Base-by-base conservation (phyloP, 2,329 filamentous ascomycete genomes). In the Diplodia corticola region DNA sequence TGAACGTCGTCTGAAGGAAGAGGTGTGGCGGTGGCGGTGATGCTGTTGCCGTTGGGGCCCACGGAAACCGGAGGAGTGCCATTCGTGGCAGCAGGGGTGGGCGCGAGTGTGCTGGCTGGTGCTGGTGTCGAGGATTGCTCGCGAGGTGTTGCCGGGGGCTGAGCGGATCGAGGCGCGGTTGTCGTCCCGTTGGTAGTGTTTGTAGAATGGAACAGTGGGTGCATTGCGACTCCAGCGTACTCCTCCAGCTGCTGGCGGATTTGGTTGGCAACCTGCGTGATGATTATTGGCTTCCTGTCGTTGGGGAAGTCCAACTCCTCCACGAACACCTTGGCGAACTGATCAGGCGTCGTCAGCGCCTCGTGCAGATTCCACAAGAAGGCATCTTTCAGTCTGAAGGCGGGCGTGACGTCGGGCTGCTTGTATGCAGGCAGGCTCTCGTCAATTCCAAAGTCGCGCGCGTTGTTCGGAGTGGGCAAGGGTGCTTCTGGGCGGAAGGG, bases 291-390 rank as follows among this genome's bases (percentile, higher is more conserved):
- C 61, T 83, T 84, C 33, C 81, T 75, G 49, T 89, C 86, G 68
- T 91, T 89, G 4, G 94, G 94, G 49, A 99, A 86, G 76, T 99
- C 95, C 49, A 99, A 85, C 75, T 99, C 95, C 70, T 96, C 92
- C 1, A 96, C 93, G 70, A 98, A 88, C 1, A 86, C 88, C 71
- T 91, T 87, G n/a, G 95, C 95, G 76, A 98, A 99, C 74, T 96
- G 91, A 74, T 99, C 95, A 0, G 95, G 96, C 0, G 95, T 99
- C 61, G 93, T 91, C 67, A 97, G 83, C 0, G 92, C 91, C 80
- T 99, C 95, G 79, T 98, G 94, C 15, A 99, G 84, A 73, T 99
- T 99, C 95, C 95, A 99, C 63, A 97, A 81, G 73, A 99, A 98
- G n/a, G 91, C 90, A 73, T 99, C 95, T 73, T 96, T 93, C 66